phyloP scores from a whole-genome alignment of 345 rosid genomes.

The Laguncularia racemosa region DNA sequence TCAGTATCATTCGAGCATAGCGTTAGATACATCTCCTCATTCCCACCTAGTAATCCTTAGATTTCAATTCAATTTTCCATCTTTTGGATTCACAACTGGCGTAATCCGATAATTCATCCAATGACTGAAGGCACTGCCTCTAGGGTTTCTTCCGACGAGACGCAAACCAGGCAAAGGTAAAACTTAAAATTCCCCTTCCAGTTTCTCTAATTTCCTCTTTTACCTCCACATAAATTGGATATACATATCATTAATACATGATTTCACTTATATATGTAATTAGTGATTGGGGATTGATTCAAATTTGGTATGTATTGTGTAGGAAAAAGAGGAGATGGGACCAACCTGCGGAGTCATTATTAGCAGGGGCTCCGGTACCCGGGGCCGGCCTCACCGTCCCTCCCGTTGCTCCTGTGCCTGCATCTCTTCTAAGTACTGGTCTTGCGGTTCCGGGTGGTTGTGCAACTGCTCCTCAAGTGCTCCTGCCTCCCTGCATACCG shows the following conservation, averaged over 20 bases:
- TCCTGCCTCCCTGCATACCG: constrained; percentile 18
- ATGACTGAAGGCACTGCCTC: constrained; percentile 43
- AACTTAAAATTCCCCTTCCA: background rate
- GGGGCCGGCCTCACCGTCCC: constrained; percentile 22
- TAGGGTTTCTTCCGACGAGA: constrained; percentile 33
- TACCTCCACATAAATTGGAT: background rate
- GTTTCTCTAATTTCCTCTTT: background rate
- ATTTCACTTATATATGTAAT: background rate
- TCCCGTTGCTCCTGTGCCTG: constrained; percentile 20
- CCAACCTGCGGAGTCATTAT: constrained; percentile 70
- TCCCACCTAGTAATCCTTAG: too few relatives aligned
- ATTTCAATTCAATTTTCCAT: background rate
- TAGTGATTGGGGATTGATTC: background rate
- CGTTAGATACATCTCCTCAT: too few relatives aligned
- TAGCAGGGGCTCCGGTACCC: constrained; percentile 29
- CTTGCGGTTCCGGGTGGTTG: constrained; percentile 8
- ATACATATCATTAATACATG: background rate
- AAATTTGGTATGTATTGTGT: background rate
- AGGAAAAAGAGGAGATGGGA: constrained; percentile 96
- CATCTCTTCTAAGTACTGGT: constrained; percentile 27
- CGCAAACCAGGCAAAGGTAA: constrained; percentile 51
- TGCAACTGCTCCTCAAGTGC: constrained; percentile 17
- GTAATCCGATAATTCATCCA: too few relatives aligned
- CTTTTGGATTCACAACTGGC: too few relatives aligned
- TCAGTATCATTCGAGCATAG: too few relatives aligned